These are phyloP conservation scores for Sphagnum magellanicum DNA, from an alignment of 228 moss, liverwort and hornwort species.

Conservation along the genomic window DNA sequence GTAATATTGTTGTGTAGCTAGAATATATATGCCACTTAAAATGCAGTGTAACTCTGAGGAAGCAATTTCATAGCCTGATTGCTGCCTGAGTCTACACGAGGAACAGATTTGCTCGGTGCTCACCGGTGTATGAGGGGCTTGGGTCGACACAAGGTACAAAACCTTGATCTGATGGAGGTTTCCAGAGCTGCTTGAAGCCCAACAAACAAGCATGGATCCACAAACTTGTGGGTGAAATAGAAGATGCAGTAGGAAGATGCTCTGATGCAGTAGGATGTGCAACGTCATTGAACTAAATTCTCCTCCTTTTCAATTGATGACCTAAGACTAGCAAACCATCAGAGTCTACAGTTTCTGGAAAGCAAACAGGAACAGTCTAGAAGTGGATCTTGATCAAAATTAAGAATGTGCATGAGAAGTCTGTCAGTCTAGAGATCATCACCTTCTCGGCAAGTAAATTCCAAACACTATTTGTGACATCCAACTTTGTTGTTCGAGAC, in stretches of 20 bases:
- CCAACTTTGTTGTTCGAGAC: slow-evolving; percentile 41
- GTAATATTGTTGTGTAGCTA: neutral
- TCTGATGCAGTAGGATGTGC: neutral
- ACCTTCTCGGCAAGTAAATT: slow-evolving; percentile 51
- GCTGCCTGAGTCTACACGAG: neutral
- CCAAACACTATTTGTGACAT: slow-evolving; percentile 27
- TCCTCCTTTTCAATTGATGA: neutral
- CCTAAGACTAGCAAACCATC: neutral
- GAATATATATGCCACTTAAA: neutral
- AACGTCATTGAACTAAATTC: too few species aligned
- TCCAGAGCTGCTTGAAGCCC: slow-evolving; percentile 69
- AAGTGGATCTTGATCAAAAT: neutral
- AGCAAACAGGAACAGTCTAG: neutral
- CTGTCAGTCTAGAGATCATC: neutral
- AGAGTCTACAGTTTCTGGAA: neutral
- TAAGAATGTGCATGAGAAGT: too few species aligned
- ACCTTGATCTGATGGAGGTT: slow-evolving; percentile 81
- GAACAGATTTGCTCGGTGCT: slow-evolving; percentile 1
- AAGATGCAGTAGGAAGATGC: neutral
- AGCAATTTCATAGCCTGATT: too few species aligned
- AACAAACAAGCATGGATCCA: neutral
- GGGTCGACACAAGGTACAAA: slow-evolving; percentile 76
- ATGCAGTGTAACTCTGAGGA: too few species aligned
- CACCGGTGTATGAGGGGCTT: slow-evolving; percentile 65
- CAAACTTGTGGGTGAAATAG: neutral